A percentile compares a stretch with the other conserved stretches of the same genome.
Conservation (phyloP, 805 yeast genomes). For the Spathaspora boniae region DNA sequence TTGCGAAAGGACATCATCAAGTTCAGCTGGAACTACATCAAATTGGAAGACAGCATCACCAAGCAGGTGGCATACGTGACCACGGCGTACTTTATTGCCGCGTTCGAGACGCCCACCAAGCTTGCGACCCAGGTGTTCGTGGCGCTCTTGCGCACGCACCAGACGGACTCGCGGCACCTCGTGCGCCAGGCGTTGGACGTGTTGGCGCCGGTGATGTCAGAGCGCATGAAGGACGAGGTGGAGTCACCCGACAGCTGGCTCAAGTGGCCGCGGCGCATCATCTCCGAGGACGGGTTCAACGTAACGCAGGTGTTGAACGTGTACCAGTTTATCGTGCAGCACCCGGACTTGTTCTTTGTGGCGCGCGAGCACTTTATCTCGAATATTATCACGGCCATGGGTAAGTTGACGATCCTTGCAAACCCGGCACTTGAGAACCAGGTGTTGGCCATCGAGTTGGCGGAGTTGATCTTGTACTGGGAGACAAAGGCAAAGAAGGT, state of each 20-base stretch:
- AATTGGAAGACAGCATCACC: slow-evolving; percentile 80
- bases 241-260: slow-evolving; percentile 72
- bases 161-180: slow-evolving; percentile 75
- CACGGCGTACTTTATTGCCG: slow-evolving; percentile 79
- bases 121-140: slow-evolving; percentile 91
- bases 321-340: slow-evolving; percentile 83
- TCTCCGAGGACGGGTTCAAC: slow-evolving; percentile 85
- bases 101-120: slow-evolving; percentile 84
- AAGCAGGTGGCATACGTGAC: slow-evolving; percentile 92
- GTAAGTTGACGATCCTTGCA: slow-evolving; percentile 74
- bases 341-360: slow-evolving; percentile 77
- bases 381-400: slow-evolving; percentile 87
- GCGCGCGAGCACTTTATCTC: slow-evolving; percentile 89
- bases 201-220: slow-evolving; percentile 81
- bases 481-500: slow-evolving; percentile 45
- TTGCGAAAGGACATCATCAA: slow-evolving; percentile 81
- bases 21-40: slow-evolving; percentile 91
- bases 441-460: slow-evolving; percentile 80
- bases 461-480: slow-evolving; percentile 84
- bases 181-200: slow-evolving; percentile 86
- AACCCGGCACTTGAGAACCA: slow-evolving; percentile 81
- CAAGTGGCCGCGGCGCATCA: slow-evolving; percentile 89
- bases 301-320: slow-evolving; percentile 83
- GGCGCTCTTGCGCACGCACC: slow-evolving; percentile 80
- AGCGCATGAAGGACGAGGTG: slow-evolving; percentile 52